Base-by-base conservation (phyloP, 768 basidiomycete species). In the Clitopilus hobsonii region DNA sequence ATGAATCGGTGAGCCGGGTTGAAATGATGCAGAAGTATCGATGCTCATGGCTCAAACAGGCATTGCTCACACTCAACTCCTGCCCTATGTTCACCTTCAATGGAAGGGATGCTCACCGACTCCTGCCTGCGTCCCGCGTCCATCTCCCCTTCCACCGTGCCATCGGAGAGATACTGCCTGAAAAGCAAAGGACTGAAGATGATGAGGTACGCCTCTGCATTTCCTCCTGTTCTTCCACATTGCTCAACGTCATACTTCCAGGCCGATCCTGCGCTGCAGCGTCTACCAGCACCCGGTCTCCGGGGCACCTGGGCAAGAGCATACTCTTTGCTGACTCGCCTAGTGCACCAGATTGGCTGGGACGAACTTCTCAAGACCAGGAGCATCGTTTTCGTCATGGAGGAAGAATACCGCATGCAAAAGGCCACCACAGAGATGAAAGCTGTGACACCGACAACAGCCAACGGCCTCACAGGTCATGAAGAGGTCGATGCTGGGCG, bases 31-130 rank as follows among this genome's bases (percentile, higher is more conserved):
- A 22, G 8, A 25, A 22, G 20, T 32, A 3, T 30, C 16, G 26
- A 49, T 20, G 47, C 26, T 32, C 23, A 38, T 11, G 25, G 11
- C 13, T 6, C 48, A 78, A 78, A 13, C 26, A 80, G 78, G 94
- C 94, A 0, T 75, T 98, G 13, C 76, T 98, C 38, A 97, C 96
- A 1, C 83, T 98, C 49, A 98, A 98, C 67, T 98, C 95, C n/a
- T 98, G 97, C 73, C 95, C 96, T 2, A 98, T 99, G 97, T 99
- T 99, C 73, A 98, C 97, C 6, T 98, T 91, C 74, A 97, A 97
- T 65, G 96, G 97, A 41, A 86, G 95, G 20, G 97, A 99, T 68
- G 78, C 87, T 2, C 97, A 99, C 67, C 83, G 94, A 3, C 84
- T 81, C 67, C 83, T 98, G 8, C 77, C 88, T 1, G 85, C 94